phyloP scores from a whole-genome alignment of 768 basidiomycete genomes.

The Mycena polygramma region DNA sequence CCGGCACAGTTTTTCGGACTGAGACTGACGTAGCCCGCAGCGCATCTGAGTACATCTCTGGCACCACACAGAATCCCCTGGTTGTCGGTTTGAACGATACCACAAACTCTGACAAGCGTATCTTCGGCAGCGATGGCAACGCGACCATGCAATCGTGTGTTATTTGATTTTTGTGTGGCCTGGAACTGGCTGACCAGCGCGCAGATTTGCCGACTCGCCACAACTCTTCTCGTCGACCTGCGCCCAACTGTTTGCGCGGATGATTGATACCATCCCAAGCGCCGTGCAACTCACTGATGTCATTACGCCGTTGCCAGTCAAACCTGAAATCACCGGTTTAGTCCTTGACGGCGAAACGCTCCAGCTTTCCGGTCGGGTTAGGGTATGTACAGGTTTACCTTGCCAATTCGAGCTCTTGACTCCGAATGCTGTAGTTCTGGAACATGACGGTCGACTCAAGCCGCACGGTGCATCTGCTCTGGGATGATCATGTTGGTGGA shows the following conservation, averaged over 20 bases:
- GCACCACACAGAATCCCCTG: conserved; percentile 51
- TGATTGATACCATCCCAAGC: conserved; percentile 14
- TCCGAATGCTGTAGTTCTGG: no score
- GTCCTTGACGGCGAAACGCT: neutral
- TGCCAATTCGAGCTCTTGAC: no score
- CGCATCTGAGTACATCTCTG: conserved; percentile 51
- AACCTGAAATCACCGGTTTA: neutral
- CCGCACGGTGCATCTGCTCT: neutral
- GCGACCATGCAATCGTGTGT: conserved; percentile 50
- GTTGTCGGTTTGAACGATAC: conserved; percentile 51
- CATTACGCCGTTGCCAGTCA: conserved; percentile 8
- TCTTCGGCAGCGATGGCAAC: conserved; percentile 51
- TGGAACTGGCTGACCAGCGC: no score
- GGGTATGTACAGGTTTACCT: neutral
- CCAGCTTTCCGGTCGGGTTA: neutral
- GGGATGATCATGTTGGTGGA: conserved; percentile 17
- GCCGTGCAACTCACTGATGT: conserved; percentile 20
- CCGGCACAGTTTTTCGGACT: no score
- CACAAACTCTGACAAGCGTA: conserved; percentile 34
- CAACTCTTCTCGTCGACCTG: conserved; percentile 17
- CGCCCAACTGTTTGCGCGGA: conserved; percentile 11
- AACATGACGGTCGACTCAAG: neutral
- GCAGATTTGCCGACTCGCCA: conserved; percentile 15
- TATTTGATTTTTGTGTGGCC: neutral
- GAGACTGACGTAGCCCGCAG: no score